Conservation (phyloP, 139 green algal species). For the Bryopsis sp. region DNA sequence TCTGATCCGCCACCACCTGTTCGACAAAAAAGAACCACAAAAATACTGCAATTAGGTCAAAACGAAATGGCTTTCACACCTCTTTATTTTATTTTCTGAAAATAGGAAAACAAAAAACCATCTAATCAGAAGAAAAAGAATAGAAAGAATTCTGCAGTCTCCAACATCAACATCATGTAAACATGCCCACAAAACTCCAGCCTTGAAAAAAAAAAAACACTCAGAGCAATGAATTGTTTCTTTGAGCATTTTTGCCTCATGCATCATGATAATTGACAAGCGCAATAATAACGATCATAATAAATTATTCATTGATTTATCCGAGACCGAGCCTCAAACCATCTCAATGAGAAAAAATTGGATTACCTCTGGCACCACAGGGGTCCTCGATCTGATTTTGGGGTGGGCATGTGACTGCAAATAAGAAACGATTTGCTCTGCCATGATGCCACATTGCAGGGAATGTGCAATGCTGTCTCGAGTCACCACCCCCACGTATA, state of each 20-base stretch:
- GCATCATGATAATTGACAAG: background rate
- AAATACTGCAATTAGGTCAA: constrained; percentile 1
- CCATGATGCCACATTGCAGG: constrained; percentile 48
- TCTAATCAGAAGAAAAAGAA: background rate
- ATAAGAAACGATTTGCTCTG: constrained; percentile 58
- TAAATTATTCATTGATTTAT: too few species aligned
- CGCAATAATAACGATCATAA: too few species aligned
- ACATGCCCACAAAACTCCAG: too few species aligned
- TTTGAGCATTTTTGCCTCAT: background rate
- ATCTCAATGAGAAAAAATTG: background rate
- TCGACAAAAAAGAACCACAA: background rate
- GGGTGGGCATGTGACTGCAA: constrained; percentile 62
- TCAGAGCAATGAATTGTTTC: background rate
- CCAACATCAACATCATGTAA: too few species aligned
- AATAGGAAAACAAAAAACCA: too few species aligned
- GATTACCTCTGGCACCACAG: constrained; percentile 55
- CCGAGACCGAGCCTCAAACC: too few species aligned
- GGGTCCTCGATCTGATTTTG: constrained; percentile 27
- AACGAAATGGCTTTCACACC: constrained; percentile 3
- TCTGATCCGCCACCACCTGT: constrained; percentile 69
- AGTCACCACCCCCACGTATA: constrained; percentile 77
- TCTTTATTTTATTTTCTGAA: background rate
- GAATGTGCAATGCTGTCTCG: constrained; percentile 55
- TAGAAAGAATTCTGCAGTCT: too few species aligned
- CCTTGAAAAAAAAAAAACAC: background rate